These are phyloP conservation scores for Xerocomellus amylosporus DNA, from an alignment of 768 basidiomycete species.

Conservation along the genomic window DNA sequence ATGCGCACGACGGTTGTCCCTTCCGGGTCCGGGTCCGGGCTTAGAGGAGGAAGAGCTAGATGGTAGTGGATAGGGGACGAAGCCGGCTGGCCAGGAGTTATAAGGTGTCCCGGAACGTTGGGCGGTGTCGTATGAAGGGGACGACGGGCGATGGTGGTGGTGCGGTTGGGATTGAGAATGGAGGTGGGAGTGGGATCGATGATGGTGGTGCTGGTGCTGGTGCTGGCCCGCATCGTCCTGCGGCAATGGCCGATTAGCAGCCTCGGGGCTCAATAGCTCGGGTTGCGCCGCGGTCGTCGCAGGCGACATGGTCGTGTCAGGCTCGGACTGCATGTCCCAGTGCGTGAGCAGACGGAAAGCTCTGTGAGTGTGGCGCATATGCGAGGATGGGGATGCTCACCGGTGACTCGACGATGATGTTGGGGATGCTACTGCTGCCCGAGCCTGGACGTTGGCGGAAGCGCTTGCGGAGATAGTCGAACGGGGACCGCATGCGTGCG, in stretches of 20 bases:
- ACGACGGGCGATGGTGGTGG: background rate
- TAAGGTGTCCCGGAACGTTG: constrained; percentile 14
- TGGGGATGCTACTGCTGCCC: constrained; percentile 34
- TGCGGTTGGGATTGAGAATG: background rate
- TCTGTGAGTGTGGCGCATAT: background rate
- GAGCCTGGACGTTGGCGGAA: constrained; percentile 34
- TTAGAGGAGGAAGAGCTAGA: background rate
- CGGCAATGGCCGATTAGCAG: constrained; percentile 31
- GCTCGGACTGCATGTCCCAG: constrained; percentile 35
- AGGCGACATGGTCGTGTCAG: constrained; percentile 36
- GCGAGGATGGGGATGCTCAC: constrained; percentile 27
- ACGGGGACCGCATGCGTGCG: constrained; percentile 17
- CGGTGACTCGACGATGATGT: constrained; percentile 47
- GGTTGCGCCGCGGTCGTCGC: constrained; percentile 33
- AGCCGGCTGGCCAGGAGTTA: constrained; percentile 17
- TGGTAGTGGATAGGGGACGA: constrained; percentile 11
- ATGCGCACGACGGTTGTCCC: constrained; percentile 3
- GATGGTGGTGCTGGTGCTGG: constrained; percentile 1
- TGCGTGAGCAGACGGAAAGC: background rate
- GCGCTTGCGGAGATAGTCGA: constrained; percentile 26
- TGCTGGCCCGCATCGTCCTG: constrained; percentile 13
- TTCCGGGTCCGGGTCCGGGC: background rate
- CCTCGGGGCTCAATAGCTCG: constrained; percentile 44
- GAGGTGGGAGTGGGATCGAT: background rate
- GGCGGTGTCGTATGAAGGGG: background rate